These are phyloP conservation scores for Schrenkiella parvula DNA, from an alignment of 345 rosid genomes.

Conservation along the genomic window DNA sequence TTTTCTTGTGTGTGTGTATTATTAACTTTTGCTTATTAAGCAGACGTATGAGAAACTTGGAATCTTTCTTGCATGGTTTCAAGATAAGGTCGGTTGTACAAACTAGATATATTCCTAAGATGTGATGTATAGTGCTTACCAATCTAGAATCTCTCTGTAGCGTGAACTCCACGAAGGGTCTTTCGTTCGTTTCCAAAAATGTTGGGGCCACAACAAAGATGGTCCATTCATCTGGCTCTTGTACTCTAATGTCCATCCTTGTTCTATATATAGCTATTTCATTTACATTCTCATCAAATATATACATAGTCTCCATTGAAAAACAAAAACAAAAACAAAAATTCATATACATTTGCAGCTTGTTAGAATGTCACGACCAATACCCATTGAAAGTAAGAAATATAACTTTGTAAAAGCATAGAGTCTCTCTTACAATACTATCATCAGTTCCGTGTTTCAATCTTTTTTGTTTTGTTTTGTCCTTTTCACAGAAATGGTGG, in stretches of 20 bases:
- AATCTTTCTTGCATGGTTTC: neutral
- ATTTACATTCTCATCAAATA: neutral
- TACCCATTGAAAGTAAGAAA: conserved; percentile 12
- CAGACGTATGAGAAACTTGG: neutral
- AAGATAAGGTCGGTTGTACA: neutral
- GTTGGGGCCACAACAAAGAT: neutral
- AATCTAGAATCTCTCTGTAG: conserved; percentile 1
- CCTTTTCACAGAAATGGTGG: conserved; percentile 5
- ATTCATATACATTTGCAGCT: neutral
- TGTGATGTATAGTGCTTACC: neutral
- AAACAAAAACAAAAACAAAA: neutral
- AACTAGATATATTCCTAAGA: neutral
- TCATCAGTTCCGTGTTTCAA: neutral
- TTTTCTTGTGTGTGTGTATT: too few relatives aligned
- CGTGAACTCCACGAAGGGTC: neutral
- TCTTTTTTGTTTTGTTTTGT: neutral
- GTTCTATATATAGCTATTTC: neutral
- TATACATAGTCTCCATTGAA: neutral
- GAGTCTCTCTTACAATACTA: neutral
- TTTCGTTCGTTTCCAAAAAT: neutral
- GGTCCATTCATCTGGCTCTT: neutral
- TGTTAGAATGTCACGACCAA: conserved; percentile 22
- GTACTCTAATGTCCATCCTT: neutral
- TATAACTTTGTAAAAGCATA: neutral
- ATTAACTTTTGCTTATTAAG: too few relatives aligned